Evolutionary conservation across 768 basidiomycete genomes (phyloP).

Genomic region (Pleurotus cornucopiae): DNA sequence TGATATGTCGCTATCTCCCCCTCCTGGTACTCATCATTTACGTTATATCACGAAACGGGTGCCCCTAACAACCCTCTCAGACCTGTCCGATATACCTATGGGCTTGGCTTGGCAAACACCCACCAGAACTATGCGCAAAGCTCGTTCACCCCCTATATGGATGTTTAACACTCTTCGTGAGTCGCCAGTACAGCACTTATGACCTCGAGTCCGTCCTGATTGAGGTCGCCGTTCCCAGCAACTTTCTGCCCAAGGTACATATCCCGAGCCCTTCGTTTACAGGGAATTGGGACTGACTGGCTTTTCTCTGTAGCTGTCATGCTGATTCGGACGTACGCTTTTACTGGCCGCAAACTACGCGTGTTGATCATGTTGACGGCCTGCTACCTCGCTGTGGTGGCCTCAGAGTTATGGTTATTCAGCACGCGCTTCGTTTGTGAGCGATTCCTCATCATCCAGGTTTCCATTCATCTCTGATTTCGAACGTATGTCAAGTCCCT

Average conservation of each 20-base stretch:
- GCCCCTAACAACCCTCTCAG: not conserved
- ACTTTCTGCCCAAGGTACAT: slow-evolving; percentile 17
- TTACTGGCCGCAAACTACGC: slow-evolving; percentile 17
- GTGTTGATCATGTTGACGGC: slow-evolving; percentile 11
- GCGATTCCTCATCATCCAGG: not conserved
- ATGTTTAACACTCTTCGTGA: slow-evolving; percentile 19
- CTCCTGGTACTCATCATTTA: slow-evolving; percentile 11
- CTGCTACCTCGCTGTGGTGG: slow-evolving; percentile 15
- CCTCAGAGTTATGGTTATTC: slow-evolving; percentile 19
- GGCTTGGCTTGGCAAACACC: slow-evolving; percentile 19
- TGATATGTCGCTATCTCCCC: slow-evolving; percentile 23
- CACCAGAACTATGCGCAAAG: slow-evolving; percentile 13
- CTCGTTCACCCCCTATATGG: slow-evolving; percentile 18
- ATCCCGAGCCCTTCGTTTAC: not conserved
- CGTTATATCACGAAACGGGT: not conserved
- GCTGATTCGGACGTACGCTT: slow-evolving; percentile 21
- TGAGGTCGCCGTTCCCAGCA: slow-evolving; percentile 9
- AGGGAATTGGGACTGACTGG: not conserved
- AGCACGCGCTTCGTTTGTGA: slow-evolving; percentile 14
- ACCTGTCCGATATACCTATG: slow-evolving; percentile 19
- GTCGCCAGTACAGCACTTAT: slow-evolving; percentile 1
- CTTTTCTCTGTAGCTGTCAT: slow-evolving; percentile 17
- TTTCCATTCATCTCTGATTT: not conserved
- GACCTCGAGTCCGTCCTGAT: not conserved
- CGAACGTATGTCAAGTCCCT: not conserved